phyloP scores from a whole-genome alignment of 306 rosid genomes.

The Arachis stenosperma region DNA sequence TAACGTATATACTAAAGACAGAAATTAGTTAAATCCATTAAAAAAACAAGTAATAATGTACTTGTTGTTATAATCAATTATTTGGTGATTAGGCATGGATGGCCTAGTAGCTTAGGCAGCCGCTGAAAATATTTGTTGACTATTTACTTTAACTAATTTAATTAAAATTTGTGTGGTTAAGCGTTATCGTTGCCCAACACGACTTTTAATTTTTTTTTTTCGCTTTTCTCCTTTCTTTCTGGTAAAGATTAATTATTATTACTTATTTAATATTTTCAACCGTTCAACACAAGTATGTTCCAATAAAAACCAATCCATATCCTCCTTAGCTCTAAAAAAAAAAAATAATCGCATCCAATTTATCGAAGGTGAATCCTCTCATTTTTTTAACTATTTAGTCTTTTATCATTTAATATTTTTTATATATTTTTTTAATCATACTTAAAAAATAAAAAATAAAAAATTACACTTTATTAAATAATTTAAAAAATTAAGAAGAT shows the following conservation, averaged over 20 bases:
- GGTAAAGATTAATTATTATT: not conserved
- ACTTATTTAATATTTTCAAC: not conserved
- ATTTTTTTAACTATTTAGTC: no score
- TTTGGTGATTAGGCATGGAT: not conserved
- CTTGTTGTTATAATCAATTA: not conserved
- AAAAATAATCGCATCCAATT: no score
- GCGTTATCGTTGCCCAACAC: not conserved
- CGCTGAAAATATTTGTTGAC: conserved; percentile 1
- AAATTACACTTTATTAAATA: no score
- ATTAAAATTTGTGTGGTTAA: conserved; percentile 15
- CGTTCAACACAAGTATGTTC: not conserved
- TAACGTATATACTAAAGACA: no score
- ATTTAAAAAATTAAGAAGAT: no score
- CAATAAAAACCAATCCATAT: not conserved
- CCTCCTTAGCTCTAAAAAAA: not conserved
- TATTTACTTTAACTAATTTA: not conserved
- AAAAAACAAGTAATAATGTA: not conserved
- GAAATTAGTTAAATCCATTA: not conserved
- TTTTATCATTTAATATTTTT: no score
- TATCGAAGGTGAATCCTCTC: no score
- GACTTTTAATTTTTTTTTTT: no score
- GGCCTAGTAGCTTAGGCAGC: conserved; percentile 11
- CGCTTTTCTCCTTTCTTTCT: not conserved
- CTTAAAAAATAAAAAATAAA: no score
- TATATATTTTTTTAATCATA: no score